Evolutionary conservation across 202 grass and related monocot species (phyloP).

Genomic region (Carex sylvatica): DNA sequence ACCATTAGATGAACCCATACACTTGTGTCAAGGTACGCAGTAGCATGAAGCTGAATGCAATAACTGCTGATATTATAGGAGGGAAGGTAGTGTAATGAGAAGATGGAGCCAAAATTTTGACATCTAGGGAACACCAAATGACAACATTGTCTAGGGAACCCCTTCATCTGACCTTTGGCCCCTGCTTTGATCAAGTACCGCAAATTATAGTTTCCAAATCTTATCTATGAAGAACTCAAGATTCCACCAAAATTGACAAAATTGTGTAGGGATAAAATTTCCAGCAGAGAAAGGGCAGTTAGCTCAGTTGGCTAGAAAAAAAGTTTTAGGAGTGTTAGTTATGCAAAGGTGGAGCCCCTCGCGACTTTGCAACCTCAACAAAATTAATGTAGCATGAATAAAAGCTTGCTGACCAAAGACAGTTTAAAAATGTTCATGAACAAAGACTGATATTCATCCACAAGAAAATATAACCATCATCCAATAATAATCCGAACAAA

Average conservation of each 20-base stretch:
- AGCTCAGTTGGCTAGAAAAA: too few relatives aligned
- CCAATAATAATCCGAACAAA: background rate
- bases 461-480: background rate
- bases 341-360: too few relatives aligned
- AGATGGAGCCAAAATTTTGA: background rate
- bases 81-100: background rate
- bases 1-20: background rate
- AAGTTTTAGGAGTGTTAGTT: too few relatives aligned
- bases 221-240: background rate
- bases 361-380: too few relatives aligned
- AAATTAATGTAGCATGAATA: background rate
- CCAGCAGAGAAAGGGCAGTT: too few relatives aligned
- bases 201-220: background rate
- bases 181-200: too few relatives aligned
- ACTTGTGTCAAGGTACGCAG: background rate
- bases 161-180: background rate
- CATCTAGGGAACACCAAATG: background rate
- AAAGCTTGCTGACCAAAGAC: background rate
- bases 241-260: too few relatives aligned
- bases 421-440: background rate
- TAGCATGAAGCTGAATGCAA: background rate
- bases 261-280: background rate
- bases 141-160: background rate
- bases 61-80: background rate
- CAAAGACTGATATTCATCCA: background rate